Conservation (phyloP, 805 yeast genomes). For the Phaffomyces antillensis region DNA sequence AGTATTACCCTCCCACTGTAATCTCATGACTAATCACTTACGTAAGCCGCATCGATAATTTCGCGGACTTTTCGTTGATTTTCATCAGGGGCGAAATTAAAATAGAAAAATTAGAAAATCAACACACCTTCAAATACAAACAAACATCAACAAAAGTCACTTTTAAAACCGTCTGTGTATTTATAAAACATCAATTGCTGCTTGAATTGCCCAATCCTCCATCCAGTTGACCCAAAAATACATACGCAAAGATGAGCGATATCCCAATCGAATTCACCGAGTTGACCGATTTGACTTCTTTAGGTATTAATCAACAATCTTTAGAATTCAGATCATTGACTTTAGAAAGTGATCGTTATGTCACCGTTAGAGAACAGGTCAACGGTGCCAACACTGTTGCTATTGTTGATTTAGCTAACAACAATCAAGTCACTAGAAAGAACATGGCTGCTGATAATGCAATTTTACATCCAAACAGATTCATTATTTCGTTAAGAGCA, state of each 20-base stretch:
- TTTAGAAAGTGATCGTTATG: constrained; percentile 85
- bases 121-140: not conserved
- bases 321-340: constrained; percentile 93
- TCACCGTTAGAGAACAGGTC: constrained; percentile 65
- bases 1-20: not conserved
- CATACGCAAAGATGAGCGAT: constrained; percentile 39
- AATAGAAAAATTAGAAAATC: not conserved
- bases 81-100: not conserved
- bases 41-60: not conserved
- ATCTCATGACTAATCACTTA: too few species aligned
- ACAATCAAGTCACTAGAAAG: constrained; percentile 76
- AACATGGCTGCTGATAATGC: constrained; percentile 97
- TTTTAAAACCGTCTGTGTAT: not conserved
- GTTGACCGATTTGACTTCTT: constrained; percentile 76
- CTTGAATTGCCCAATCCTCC: too few species aligned
- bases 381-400: constrained; percentile 83
- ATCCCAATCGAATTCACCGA: constrained; percentile 97
- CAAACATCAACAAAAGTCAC: not conserved
- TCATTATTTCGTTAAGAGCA: constrained; percentile 89
- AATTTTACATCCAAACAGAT: constrained; percentile 87
- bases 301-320: constrained; percentile 80
- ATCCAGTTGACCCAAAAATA: not conserved
- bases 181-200: not conserved
- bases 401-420: constrained; percentile 75
- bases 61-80: constrained; percentile 4